Percentiles rank a stretch among this genome's conserved stretches.
Conservation (phyloP, 768 basidiomycete species). For the Trametes meyenii region DNA sequence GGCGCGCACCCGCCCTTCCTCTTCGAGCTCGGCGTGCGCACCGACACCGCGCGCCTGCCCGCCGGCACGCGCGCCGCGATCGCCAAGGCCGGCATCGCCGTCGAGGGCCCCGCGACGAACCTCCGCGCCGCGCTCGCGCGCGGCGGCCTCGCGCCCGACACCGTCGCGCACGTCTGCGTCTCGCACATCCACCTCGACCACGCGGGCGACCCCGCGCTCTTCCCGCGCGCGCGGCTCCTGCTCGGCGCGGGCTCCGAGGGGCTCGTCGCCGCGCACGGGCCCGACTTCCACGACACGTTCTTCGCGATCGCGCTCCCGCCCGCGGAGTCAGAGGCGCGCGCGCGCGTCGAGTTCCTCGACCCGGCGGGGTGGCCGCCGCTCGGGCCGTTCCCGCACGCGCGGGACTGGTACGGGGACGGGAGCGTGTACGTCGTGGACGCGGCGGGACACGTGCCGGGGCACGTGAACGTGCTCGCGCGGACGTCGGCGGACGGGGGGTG, state of each 20-base stretch:
- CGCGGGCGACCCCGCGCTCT: constrained; percentile 50
- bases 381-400: constrained; percentile 52
- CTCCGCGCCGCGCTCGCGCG: constrained; percentile 51
- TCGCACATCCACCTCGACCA: constrained; percentile 61
- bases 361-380: constrained; percentile 37
- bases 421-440: constrained; percentile 61
- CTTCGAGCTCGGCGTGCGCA: constrained; percentile 61
- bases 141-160: constrained; percentile 48
- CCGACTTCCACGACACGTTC: constrained; percentile 11
- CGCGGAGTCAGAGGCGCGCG: too few species aligned
- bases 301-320: constrained; percentile 23
- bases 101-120: constrained; percentile 21
- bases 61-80: constrained; percentile 41
- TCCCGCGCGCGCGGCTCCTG: constrained; percentile 51
- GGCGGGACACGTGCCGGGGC: constrained; percentile 58
- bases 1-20: constrained; percentile 33
- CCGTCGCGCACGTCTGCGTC: constrained; percentile 49
- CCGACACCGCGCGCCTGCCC: constrained; percentile 40
- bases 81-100: constrained; percentile 16
- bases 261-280: constrained; percentile 40
- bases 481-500: constrained; percentile 57
- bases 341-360: constrained; percentile 29
- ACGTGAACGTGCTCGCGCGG: constrained; percentile 56
- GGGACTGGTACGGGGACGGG: constrained; percentile 61
- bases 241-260: constrained; percentile 45